A percentile compares a stretch with the other conserved stretches of the same genome.
phyloP scores from a whole-genome alignment of 2,329 filamentous ascomycete species.

The Passalora sequoiae region DNA sequence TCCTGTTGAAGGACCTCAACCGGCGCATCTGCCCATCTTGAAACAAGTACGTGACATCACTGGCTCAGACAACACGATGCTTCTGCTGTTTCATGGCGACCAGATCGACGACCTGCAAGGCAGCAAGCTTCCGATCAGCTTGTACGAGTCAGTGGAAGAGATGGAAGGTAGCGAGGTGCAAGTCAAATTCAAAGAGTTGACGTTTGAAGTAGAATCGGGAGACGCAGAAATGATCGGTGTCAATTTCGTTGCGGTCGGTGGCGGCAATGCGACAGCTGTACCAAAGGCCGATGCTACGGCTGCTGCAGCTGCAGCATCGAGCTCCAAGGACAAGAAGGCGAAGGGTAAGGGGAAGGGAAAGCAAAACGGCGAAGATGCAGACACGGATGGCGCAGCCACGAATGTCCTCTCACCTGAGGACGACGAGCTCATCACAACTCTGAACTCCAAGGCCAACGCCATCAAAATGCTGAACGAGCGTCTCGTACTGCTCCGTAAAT shows the following conservation, averaged over 20 bases:
- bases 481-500: conserved; percentile 55
- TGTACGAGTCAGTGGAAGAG: conserved; percentile 78
- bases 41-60: conserved; percentile 53
- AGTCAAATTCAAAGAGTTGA: conserved; percentile 74
- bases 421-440: conserved; percentile 60
- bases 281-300: conserved; percentile 18
- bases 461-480: conserved; percentile 79
- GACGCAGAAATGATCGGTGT: conserved; percentile 98
- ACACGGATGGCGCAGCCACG: conserved; percentile 32
- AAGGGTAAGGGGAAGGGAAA: conserved; percentile 40
- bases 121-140: conserved; percentile 78
- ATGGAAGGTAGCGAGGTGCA: conserved; percentile 59
- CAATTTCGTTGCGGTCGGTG: conserved; percentile 82
- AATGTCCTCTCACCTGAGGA: conserved; percentile 54
- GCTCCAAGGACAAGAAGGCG: conserved; percentile 25
- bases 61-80: conserved; percentile 73
- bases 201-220: conserved; percentile 84
- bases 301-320: conserved; percentile 16
- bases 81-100: conserved; percentile 79
- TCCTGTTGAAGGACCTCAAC: conserved; percentile 64
- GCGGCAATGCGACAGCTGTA: conserved; percentile 69
- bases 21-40: conserved; percentile 66
- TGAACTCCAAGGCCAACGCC: conserved; percentile 86
- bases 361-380: conserved; percentile 40
- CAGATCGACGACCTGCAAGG: conserved; percentile 53